phyloP scores from a whole-genome alignment of 768 basidiomycete species.

The Phylloporus sp. region DNA sequence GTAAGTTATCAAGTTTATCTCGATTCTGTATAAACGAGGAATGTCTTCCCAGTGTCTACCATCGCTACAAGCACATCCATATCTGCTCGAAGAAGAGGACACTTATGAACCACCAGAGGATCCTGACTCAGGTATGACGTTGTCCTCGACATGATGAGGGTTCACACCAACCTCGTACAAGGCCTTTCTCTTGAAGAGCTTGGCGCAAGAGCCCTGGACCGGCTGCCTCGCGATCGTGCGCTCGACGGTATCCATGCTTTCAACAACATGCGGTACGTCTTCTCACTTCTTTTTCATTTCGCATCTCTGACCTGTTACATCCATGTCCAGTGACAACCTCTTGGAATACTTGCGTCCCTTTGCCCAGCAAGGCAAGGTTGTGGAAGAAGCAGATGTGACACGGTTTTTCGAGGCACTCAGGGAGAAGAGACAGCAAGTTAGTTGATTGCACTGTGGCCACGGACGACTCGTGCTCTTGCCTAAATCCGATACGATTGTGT shows the following conservation, averaged over 20 bases:
- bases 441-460: background rate
- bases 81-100: conserved; percentile 71
- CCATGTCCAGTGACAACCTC: conserved; percentile 54
- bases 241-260: conserved; percentile 83
- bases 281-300: background rate
- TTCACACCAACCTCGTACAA: conserved; percentile 21
- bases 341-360: conserved; percentile 72
- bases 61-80: conserved; percentile 49
- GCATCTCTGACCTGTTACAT: background rate
- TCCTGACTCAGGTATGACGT: conserved; percentile 65
- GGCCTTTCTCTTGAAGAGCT: conserved; percentile 79
- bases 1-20: conserved; percentile 34
- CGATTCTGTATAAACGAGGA: background rate
- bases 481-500: too few species aligned
- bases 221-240: conserved; percentile 72
- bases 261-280: conserved; percentile 70
- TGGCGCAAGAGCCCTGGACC: conserved; percentile 70
- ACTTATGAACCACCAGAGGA: conserved; percentile 84
- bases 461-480: background rate
- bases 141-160: background rate
- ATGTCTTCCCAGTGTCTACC: conserved; percentile 51
- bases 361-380: conserved; percentile 69
- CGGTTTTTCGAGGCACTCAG: conserved; percentile 57
- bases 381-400: conserved; percentile 66
- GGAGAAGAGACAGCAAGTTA: conserved; percentile 24